These are phyloP conservation scores for Lichtheimia corymbifera DNA, from an alignment of 371 early-diverging fungal species.

Conservation along the genomic window DNA sequence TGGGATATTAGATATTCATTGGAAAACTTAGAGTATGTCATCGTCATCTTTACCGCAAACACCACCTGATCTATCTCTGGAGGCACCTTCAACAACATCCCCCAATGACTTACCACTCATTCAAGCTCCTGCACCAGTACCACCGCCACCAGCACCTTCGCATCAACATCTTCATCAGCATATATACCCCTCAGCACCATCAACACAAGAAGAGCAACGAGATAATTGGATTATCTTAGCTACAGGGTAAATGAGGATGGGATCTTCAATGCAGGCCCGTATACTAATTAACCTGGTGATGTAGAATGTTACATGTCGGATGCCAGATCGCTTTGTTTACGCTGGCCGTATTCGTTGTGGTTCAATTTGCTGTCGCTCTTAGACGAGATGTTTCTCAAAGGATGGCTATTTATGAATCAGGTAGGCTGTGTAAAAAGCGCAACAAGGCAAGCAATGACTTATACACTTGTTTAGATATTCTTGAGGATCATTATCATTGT, in stretches of 20 bases:
- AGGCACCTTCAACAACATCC: not conserved
- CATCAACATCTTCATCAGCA: constrained; percentile 12
- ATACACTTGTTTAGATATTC: constrained; percentile 7
- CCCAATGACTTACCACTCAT: not conserved
- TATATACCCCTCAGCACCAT: constrained; percentile 9
- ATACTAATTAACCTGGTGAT: not conserved
- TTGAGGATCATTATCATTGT: constrained; percentile 14
- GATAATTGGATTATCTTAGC: constrained; percentile 1
- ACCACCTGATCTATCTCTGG: not conserved
- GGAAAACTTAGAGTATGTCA: not conserved
- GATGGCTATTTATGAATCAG: constrained; percentile 21
- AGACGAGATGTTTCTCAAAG: constrained; percentile 13
- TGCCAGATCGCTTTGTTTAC: constrained; percentile 16
- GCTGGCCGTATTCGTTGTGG: constrained; percentile 14
- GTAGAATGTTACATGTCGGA: constrained; percentile 13
- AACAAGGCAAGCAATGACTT: not conserved
- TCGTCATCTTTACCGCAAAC: not conserved
- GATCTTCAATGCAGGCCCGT: not conserved
- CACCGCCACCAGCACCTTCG: not conserved
- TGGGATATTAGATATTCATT: constrained; percentile 1
- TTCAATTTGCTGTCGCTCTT: constrained; percentile 22
- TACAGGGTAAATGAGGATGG: constrained; percentile 13
- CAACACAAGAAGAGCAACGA: constrained; percentile 2
- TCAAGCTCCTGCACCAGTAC: not conserved
- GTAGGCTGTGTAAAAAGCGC: constrained; percentile 5